Evolutionary conservation across 1,284 basidiomycete genomes (phyloP), one percentile per base, ranked within the genome.

Genomic region (Nidula niveotomentosa): DNA sequence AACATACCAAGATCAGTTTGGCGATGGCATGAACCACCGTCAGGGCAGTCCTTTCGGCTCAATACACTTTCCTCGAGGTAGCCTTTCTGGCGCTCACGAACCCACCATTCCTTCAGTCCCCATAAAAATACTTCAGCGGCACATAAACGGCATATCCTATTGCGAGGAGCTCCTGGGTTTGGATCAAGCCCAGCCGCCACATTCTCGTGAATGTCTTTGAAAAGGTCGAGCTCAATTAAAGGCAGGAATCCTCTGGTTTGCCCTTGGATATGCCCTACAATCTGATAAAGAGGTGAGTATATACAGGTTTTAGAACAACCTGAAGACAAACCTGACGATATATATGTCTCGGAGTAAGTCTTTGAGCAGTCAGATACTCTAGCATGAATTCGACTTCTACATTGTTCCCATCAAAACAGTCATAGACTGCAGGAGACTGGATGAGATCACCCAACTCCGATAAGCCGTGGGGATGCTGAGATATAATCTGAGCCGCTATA

Each of bases 361-460:
- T 67, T 54, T 85, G 80, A 3, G 75, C 73, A 13, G 79, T 79
- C 51, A 92, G 67, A 67, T 92, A 90, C 65, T 92, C 90, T 43
- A 92, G 69, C 81, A 92, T 83, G 54, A 89, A 81, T 37, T 92
- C 90, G 12, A 90, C 90, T 67, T 92, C 90, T 37, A 88, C 78
- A 0, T 77, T 80, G 63, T 92, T 92, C 57, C 79, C 78, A 60
- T 86, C 81, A 65, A 92, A 92, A 59, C 80, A 85, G 33, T 90
- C 90, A 60, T 91, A 92, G 15, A 91, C 77, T 54, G 88, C 86
- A 0, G 81, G 67, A 43, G 85, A 88, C 61, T 87, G 83, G 44
- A 92, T 85, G 52, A 92, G 74, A 65, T 92, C 90, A 35, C 79
- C 69, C 18, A 90, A 65, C 55, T 86, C 86, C 8, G 74, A 70